These are phyloP conservation scores for Byssoonygena ceratinophila DNA, from an alignment of 2,329 filamentous ascomycete genomes.

Conservation along the genomic window DNA sequence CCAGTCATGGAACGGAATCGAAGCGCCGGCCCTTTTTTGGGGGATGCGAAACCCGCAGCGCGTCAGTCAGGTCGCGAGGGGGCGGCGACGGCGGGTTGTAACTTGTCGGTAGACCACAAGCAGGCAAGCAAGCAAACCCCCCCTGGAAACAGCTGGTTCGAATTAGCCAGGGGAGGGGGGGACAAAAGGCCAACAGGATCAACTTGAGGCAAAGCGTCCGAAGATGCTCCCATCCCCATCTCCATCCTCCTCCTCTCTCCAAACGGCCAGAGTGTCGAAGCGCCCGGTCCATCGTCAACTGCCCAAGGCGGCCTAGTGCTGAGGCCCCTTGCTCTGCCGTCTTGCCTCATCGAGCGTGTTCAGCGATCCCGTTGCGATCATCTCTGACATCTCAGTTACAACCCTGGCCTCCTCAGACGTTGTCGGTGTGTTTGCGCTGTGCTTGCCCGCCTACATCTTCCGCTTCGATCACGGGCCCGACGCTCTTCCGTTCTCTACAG, in stretches of 20 bases:
- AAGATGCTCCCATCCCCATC: not conserved
- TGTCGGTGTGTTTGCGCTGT: not conserved
- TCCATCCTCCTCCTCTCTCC: too few relatives aligned
- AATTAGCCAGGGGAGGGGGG: too few relatives aligned
- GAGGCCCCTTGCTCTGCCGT: too few relatives aligned
- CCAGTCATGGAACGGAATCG: slow-evolving; percentile 2
- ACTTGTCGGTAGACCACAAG: too few relatives aligned
- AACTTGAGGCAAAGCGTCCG: not conserved
- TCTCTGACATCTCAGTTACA: not conserved
- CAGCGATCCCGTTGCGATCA: not conserved
- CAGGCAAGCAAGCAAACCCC: not conserved
- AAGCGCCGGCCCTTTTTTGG: slow-evolving; percentile 5
- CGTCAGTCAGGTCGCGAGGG: slow-evolving; percentile 2
- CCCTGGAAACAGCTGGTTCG: too few relatives aligned
- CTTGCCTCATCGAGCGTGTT: not conserved
- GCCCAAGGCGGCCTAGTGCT: not conserved
- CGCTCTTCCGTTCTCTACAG: not conserved
- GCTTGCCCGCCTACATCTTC: not conserved
- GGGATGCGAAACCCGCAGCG: slow-evolving; percentile 10
- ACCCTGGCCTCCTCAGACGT: too few relatives aligned
- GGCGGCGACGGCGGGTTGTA: not conserved
- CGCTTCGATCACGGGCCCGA: not conserved
- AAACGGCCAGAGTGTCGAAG: not conserved
- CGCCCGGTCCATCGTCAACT: not conserved
- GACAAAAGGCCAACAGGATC: not conserved